Evolutionary conservation across 345 rosid species (phyloP), one percentile per base, ranked within the genome.

Genomic region (Rhodamnia rubescens): DNA sequence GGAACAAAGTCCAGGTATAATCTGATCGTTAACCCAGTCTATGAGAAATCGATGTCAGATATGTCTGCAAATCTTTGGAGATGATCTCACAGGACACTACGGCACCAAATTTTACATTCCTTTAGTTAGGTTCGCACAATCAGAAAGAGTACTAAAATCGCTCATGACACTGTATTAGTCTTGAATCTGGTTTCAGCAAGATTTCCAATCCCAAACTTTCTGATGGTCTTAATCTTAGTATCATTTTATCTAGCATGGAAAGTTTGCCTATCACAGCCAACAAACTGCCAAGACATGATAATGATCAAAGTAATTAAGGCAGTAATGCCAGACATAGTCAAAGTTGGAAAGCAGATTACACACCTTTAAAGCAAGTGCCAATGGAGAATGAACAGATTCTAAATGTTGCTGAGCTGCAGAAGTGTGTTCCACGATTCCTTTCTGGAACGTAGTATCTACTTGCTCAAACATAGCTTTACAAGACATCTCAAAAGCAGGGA

Each of bases 381-480:
- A 86, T 26, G 95, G 91, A 85, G 98, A 94, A 87, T 93, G 93
- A 36, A 92, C 85, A 84, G 96, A 90, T 81, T 95, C 98, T 58
- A 93, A 91, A 8, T 92, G 95, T 86, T 95, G 98, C 89, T 92
- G 93, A 74, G 95, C 93, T 74, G 98, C 92, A 81, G 88, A 88
- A 88, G 94, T 92, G 91, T 95, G 98, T 86, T 96, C 96, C 26
- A 87, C 85, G 86, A 97, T 90, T 89, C 98, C 98, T 88, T 92
- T 94, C 90, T 92, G 96, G 84, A 97, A 96, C 49, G 98, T 87
- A 49, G 94, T 86, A 91, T 97, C 97, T 3, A 97, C 91, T 92
- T 97, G 98, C 74, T 93, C 98, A 90, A 97, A 97, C 98, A 96
- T 93, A 54, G 94, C 91, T 91, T 92, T 94, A 91, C 98, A 97